Evolutionary conservation across 805 yeast species (phyloP), one percentile per base, ranked within the genome.

Genomic region (Debaryomyces tyrocola): DNA sequence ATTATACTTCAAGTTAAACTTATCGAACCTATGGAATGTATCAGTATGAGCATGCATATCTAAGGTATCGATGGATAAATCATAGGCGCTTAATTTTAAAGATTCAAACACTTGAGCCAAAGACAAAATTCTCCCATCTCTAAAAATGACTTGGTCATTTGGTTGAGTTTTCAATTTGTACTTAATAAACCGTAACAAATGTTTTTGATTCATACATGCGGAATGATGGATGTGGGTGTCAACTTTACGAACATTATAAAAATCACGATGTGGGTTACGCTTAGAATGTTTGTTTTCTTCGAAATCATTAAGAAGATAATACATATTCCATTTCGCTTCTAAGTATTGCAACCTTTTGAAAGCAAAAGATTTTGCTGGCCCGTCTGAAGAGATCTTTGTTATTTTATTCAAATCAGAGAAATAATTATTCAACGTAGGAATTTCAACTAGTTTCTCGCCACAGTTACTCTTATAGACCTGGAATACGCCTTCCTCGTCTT

Each of bases 11-110:
- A 94, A 77, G 66, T 94, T 94, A 78, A 94, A 94, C 69, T 94
- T 94, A 69, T 94, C 99, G 62, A 94, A 94, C 58, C 99, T 79
- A 67, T 94, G 99, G 79, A 94, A 94, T 0, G 98, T 87, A 60
- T 94, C 99, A 53, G 91, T 87, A 66, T 94, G 99, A 4, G 99
- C 99, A 68, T 94, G 99, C 99, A 94, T 94, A 68, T 94, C 99
- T 55, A 94, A 77, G 1, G 99, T 95, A 60, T 94, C 99, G 58
- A 94, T 94, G 47, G 96, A 87, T 48, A 94, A 75, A 63, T 94
- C 99, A 63, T 95, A 94, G 1, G 97, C 98, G 0, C 96, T 85
- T 49, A 94, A 77, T 46, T 89, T 84, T 64, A 94, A 78, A 33
- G 98, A 90, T 60, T 90, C 80, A 69, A 94, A 94, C 40, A 94